Base-by-base conservation (phyloP, 140 eudicot genomes). In the Oenanthe javanica region DNA sequence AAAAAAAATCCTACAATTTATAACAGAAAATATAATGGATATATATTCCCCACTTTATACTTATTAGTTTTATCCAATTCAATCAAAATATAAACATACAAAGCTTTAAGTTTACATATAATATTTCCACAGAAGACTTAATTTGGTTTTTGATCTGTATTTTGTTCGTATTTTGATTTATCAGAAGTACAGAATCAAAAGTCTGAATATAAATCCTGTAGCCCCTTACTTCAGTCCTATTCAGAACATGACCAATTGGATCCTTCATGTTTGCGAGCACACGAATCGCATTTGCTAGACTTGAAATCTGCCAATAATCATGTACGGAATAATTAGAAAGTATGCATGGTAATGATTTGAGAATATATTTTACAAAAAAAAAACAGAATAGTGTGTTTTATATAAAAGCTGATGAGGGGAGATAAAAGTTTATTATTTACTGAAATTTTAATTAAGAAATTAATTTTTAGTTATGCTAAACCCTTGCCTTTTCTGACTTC, bases 231-330 rank as follows among this genome's bases (percentile, higher is more conserved):
- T 95, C 97, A 31, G 97, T 95, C 81, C 84, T 90, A 84, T 89
- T 95, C 43, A 92, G 48, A 79, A 91, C 85, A 72, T 86, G 95
- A 69, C 97, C 97, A 84, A 95, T 81, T 8, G 99, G 99, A 78
- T 95, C 99, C 79, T 92, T 95, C 97, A 92, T 95, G 76, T 89
- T 91, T 38, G 97, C 99, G 83, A 95, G 97, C 79, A 88, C 91
- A 45, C 97, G 97, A 84, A 95, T 88, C 51, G 97, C 79, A 47
- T 91, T 92, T 38, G 99, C 99, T 77, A 95, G 97, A 80, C 88
- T 85, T 46, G 89, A 74, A 63, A 95, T 82, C 99, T 95, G 76
- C 2, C 31, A 45, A 21, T 74, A 42, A 72, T 43, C 49, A 74
- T 7, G 1, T 21, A 46, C 1, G 12, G 3, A n/a, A 7, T 38